Conservation (phyloP, 345 rosid species). For the Lenwebbia sp. region DNA sequence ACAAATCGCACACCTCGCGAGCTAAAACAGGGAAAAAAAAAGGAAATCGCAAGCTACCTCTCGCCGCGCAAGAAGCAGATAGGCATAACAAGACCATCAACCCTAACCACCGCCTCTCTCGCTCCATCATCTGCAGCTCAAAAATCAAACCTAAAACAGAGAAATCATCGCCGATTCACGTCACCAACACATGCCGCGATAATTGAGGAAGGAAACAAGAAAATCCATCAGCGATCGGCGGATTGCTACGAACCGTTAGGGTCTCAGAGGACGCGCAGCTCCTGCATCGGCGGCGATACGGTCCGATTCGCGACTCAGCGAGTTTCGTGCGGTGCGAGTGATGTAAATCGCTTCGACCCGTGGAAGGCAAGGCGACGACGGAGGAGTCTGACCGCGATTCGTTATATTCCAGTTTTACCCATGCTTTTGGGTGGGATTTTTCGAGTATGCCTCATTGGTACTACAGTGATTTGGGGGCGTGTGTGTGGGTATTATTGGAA, state of each 20-base stretch:
- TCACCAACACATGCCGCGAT: background rate
- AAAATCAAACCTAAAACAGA: background rate
- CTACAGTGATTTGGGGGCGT: background rate
- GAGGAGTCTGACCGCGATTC: background rate
- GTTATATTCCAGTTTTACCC: background rate
- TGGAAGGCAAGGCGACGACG: background rate
- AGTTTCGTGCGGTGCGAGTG: background rate
- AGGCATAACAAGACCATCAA: background rate
- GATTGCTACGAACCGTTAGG: background rate
- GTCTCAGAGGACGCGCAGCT: background rate
- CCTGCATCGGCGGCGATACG: background rate
- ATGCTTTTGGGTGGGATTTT: background rate
- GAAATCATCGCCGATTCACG: background rate
- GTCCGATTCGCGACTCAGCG: background rate
- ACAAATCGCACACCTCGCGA: background rate
- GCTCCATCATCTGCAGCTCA: background rate
- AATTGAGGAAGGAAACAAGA: background rate
- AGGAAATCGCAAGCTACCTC: background rate
- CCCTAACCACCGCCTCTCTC: background rate
- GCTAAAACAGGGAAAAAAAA: background rate
- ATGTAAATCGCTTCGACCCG: background rate
- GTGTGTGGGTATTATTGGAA: background rate
- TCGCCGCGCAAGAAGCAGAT: background rate
- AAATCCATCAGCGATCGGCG: background rate
- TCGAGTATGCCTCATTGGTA: background rate